Percentiles rank a stretch among this genome's conserved stretches.
phyloP scores from a whole-genome alignment of 2,329 filamentous ascomycete species.

The Bipolaris sorokiniana region DNA sequence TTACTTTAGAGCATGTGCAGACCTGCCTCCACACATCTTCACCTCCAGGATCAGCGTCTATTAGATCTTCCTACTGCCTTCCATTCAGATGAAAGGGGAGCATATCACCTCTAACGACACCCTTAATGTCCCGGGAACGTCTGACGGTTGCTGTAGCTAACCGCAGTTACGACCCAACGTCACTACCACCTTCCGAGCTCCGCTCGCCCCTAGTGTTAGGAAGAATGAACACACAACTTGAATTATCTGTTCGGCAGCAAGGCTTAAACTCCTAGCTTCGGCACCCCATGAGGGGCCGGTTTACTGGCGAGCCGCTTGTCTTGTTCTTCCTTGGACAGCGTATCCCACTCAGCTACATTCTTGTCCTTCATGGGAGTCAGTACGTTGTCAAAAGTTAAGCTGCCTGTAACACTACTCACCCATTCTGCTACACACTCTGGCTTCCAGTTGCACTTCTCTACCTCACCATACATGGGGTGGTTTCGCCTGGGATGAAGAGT shows the following conservation, averaged over 20 bases:
- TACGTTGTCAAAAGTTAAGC: background rate
- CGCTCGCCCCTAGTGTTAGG: background rate
- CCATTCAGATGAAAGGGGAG: too few species aligned
- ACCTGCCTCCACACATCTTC: background rate
- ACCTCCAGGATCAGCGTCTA: background rate
- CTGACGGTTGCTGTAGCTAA: background rate
- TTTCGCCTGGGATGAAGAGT: constrained; percentile 68
- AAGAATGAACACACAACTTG: background rate
- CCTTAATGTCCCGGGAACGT: background rate
- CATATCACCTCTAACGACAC: background rate
- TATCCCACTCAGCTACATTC: constrained; percentile 66
- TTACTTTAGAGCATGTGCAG: background rate
- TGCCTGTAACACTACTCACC: constrained; percentile 39
- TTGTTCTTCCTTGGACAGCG: constrained; percentile 65
- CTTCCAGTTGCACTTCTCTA: constrained; percentile 75
- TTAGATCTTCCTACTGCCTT: too few species aligned
- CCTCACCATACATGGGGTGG: constrained; percentile 72
- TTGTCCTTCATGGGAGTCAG: constrained; percentile 53
- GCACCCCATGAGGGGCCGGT: constrained; percentile 13
- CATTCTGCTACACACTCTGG: constrained; percentile 67
- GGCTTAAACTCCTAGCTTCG: background rate
- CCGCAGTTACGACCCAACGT: background rate
- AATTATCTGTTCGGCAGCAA: background rate
- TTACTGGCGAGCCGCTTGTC: constrained; percentile 55
- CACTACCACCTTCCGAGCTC: background rate